Evolutionary conservation across 768 basidiomycete genomes (phyloP).

Genomic region (Boletus subparvulus): DNA sequence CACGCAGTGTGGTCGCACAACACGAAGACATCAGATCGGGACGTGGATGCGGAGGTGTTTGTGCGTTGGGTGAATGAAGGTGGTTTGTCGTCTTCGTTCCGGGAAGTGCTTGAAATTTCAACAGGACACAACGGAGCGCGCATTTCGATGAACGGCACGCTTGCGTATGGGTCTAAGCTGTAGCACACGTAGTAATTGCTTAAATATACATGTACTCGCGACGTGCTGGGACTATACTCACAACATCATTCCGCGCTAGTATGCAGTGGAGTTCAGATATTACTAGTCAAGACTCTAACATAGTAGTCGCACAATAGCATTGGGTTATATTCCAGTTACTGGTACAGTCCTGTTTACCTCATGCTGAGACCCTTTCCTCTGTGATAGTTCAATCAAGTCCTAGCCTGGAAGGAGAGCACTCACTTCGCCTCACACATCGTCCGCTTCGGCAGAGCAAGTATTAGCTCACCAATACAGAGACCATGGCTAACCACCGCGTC

Average conservation of each 20-base stretch:
- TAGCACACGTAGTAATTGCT: no score
- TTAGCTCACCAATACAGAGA: conserved; percentile 60
- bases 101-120: conserved; percentile 21
- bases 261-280: no score
- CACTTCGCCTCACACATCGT: background rate
- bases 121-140: background rate
- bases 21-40: conserved; percentile 28
- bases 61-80: conserved; percentile 48
- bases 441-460: conserved; percentile 50
- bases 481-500: conserved; percentile 75
- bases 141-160: conserved; percentile 13
- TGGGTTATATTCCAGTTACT: no score
- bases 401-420: no score
- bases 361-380: no score
- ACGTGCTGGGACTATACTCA: no score
- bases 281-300: no score
- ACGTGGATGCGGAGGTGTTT: conserved; percentile 53
- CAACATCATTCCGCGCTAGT: no score
- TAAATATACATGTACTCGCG: no score
- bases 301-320: no score
- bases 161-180: conserved; percentile 12
- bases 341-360: no score
- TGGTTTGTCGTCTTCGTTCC: conserved; percentile 30
- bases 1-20: conserved; percentile 62
- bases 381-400: no score